Base-by-base conservation (phyloP, 768 basidiomycete genomes). In the Russula sp. region DNA sequence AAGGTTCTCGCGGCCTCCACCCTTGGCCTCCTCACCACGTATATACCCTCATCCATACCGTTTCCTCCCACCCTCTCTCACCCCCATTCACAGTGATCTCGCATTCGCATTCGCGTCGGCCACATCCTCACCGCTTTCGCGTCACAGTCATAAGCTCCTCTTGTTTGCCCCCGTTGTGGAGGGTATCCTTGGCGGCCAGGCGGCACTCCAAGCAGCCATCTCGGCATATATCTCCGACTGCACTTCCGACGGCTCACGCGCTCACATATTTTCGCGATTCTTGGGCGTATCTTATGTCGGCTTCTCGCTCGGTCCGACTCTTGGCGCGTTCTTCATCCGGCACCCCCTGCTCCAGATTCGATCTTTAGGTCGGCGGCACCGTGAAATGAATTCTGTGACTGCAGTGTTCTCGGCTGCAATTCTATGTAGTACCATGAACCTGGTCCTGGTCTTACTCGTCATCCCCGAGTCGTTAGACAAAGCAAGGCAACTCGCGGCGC, bases 121-220 rank as follows among this genome's bases (percentile, higher is more conserved):
- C 0, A 79, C 83, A 41, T 79, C 77, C 48, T 85, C 81, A 45
- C 78, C 77, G 14, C 76, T 85, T 52, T 80, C 80, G 52, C 74
- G 77, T 3, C 86, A 90, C 68, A 86, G 84, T 0, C 89, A 92
- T 69, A 80, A 81, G 42, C 76, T 93, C 46, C 82, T 97, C 52
- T 75, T 95, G 25, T 71, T 90, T 55, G 89, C 91, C 1, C 90
- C 93, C 0, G 75, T 88, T 14, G 70, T 90, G 5, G 93, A 96
- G 63, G 93, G 93, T 1, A 73, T 88, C 18, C 80, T 88, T 6
- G 93, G 93, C 34, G 90, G 90, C 32, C 89, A 86, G 82, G 83
- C 87, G 7, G 86, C 73, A 43, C 80, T 77, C 71, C 82, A 70
- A 69, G 84, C 73, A 72, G 88, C 81, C 68, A 86, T 78, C 74